A percentile compares a stretch with the other conserved stretches of the same genome.
These are phyloP conservation scores for Monilinia aucupariae DNA, from an alignment of 2,329 filamentous ascomycete species.

Conservation along the genomic window DNA sequence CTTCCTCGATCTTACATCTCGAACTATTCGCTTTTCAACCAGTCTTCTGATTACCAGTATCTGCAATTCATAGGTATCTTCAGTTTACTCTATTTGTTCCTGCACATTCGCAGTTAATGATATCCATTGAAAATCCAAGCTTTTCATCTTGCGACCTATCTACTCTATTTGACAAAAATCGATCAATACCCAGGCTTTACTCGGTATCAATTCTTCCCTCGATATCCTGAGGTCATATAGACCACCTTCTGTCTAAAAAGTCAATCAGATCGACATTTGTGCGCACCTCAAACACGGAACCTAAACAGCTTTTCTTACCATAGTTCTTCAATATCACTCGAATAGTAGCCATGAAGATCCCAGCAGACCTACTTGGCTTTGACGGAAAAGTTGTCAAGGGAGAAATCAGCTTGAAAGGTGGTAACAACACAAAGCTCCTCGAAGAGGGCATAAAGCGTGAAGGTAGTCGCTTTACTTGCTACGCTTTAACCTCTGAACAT, in stretches of 20 bases:
- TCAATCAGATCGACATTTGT: background rate
- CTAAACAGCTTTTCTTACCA: background rate
- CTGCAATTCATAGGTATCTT: background rate
- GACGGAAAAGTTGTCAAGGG: constrained; percentile 12
- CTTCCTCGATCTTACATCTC: background rate
- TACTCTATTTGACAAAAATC: background rate
- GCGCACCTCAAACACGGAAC: background rate
- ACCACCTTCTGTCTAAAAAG: background rate
- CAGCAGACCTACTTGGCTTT: background rate
- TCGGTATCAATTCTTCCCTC: background rate
- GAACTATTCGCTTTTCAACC: background rate
- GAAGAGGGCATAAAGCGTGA: constrained; percentile 15
- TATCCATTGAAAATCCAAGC: background rate
- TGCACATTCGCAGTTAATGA: background rate
- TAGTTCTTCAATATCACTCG: background rate
- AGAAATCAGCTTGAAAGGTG: constrained; percentile 1
- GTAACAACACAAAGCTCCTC: background rate
- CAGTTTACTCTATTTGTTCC: background rate
- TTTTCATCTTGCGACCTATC: background rate
- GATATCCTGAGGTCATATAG: background rate
- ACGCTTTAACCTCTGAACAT: constrained; percentile 20
- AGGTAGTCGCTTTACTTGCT: constrained; percentile 20
- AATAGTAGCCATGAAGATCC: constrained; percentile 9
- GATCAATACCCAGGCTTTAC: too few species aligned
- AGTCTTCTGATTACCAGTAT: background rate